Evolutionary conservation across 352 stramenopile genomes (phyloP).

Genomic region (Aphanomyces stellatus): DNA sequence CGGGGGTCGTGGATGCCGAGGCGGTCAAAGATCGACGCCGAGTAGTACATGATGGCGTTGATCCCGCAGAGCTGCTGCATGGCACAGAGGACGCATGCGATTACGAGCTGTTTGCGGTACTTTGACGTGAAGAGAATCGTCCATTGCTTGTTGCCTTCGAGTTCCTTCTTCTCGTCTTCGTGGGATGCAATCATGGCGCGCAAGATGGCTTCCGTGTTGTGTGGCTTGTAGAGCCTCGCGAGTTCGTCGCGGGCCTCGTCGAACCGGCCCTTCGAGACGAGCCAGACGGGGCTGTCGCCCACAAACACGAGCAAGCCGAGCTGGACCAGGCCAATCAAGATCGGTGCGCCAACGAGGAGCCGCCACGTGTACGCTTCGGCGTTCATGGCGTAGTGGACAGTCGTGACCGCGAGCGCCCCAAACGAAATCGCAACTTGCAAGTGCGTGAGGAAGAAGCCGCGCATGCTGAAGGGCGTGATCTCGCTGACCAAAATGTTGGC

Average conservation of each 20-base stretch:
- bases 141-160: background rate
- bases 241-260: slow-evolving; percentile 25
- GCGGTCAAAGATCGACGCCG: slow-evolving; percentile 44
- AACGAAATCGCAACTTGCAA: slow-evolving; percentile 42
- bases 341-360: slow-evolving; percentile 37
- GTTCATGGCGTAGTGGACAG: slow-evolving; percentile 15
- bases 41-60: slow-evolving; percentile 71
- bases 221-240: slow-evolving; percentile 6
- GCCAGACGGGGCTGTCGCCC: slow-evolving; percentile 35
- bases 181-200: background rate
- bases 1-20: slow-evolving; percentile 46
- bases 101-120: slow-evolving; percentile 5
- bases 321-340: slow-evolving; percentile 31
- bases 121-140: background rate
- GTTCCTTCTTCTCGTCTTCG: background rate
- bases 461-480: slow-evolving; percentile 32
- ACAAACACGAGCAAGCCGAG: slow-evolving; percentile 29
- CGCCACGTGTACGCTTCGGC: slow-evolving; percentile 38
- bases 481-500: slow-evolving; percentile 43
- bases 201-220: background rate
- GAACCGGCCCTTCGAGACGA: slow-evolving; percentile 27
- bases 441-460: slow-evolving; percentile 26
- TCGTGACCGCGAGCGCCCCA: slow-evolving; percentile 38
- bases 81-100: slow-evolving; percentile 5
- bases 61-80: slow-evolving; percentile 50